phyloP scores from a whole-genome alignment of 2,329 filamentous ascomycete species.

The Alternaria ventricosa region DNA sequence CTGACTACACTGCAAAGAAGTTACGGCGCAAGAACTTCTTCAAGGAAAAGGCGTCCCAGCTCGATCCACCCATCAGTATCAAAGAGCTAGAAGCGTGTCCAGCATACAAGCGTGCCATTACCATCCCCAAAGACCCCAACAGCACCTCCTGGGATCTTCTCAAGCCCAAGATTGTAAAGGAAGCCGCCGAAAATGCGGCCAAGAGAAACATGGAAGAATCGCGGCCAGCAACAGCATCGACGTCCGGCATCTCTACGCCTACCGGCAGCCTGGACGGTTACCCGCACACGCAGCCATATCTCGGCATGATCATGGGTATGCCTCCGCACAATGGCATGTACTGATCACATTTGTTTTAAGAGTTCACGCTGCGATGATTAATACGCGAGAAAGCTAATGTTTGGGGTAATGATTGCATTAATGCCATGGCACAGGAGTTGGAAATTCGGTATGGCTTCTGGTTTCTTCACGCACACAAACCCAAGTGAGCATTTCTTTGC shows the following conservation, averaged over 20 bases:
- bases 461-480: conserved; percentile 2
- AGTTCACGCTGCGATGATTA: conserved; percentile 1
- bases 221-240: conserved; percentile 18
- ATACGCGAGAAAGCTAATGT: conserved; percentile 1
- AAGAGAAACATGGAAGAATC: conserved; percentile 13
- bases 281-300: conserved; percentile 18
- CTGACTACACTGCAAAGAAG: conserved; percentile 42
- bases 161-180: conserved; percentile 46
- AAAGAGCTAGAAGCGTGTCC: conserved; percentile 47
- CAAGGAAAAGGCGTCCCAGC: conserved; percentile 43
- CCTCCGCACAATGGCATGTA: conserved; percentile 14
- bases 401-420: conserved; percentile 19
- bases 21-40: conserved; percentile 46
- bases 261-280: conserved; percentile 16
- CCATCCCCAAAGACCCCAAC: conserved; percentile 49
- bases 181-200: conserved; percentile 31
- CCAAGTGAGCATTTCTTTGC: conserved; percentile 11
- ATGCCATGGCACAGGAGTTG: conserved; percentile 17
- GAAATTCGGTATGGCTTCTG: not conserved
- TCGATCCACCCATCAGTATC: conserved; percentile 46
- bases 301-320: conserved; percentile 12
- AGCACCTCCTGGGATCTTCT: conserved; percentile 46
- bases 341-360: conserved; percentile 13
- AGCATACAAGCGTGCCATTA: conserved; percentile 48
- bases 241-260: conserved; percentile 30